phyloP scores from a whole-genome alignment of 805 yeast species.

The Candida germanica region DNA sequence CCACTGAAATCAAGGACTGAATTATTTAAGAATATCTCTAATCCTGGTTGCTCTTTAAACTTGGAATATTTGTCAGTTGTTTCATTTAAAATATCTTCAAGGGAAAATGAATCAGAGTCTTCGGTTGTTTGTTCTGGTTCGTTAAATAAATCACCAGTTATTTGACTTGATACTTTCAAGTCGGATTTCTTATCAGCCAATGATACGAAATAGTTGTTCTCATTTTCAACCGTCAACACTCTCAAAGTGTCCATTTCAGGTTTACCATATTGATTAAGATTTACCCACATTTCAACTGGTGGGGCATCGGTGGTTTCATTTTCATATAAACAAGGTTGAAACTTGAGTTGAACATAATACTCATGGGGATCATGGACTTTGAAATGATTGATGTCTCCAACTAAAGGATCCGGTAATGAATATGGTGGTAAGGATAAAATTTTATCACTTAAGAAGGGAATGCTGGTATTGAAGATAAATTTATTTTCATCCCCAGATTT shows the following conservation, averaged over 20 bases:
- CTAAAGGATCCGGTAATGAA: slow-evolving; percentile 12
- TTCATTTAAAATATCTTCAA: slow-evolving; percentile 11
- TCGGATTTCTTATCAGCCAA: slow-evolving; percentile 43
- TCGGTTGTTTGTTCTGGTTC: slow-evolving; percentile 5
- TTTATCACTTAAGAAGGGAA: slow-evolving; percentile 30
- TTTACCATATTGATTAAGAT: slow-evolving; percentile 31
- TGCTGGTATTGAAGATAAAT: slow-evolving; percentile 32
- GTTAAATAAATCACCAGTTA: slow-evolving; percentile 31
- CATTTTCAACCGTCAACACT: slow-evolving; percentile 45
- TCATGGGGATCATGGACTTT: slow-evolving; percentile 27
- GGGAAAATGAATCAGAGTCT: slow-evolving; percentile 2
- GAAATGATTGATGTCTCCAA: slow-evolving; percentile 20
- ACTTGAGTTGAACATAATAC: slow-evolving; percentile 43
- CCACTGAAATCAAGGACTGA: slow-evolving; percentile 44
- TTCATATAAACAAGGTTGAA: slow-evolving; percentile 33
- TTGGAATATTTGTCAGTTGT: slow-evolving; percentile 25
- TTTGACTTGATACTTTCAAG: slow-evolving; percentile 41
- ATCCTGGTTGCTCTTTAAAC: slow-evolving; percentile 39
- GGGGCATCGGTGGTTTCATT: slow-evolving; percentile 31
- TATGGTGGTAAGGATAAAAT: slow-evolving; percentile 28
- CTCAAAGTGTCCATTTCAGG: slow-evolving; percentile 40
- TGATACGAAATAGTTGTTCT: slow-evolving; percentile 39
- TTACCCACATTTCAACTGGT: slow-evolving; percentile 57
- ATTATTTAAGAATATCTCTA: slow-evolving; percentile 36
- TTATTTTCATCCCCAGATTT: slow-evolving; percentile 6